Conservation (phyloP, 2,329 filamentous ascomycete genomes). For the Cercospora nicotianae region DNA sequence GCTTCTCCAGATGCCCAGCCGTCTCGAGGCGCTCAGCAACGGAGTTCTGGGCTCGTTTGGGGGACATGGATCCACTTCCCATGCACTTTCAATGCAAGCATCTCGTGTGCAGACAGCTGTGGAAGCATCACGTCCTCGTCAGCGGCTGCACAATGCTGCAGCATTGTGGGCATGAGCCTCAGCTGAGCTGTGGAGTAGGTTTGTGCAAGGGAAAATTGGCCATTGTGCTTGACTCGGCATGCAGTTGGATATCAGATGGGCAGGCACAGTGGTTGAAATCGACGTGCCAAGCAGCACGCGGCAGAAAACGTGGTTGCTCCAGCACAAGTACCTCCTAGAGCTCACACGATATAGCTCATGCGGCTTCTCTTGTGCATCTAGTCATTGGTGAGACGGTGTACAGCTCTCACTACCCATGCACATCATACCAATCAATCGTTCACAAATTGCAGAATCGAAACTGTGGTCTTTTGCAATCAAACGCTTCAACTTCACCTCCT, state of each 20-base stretch:
- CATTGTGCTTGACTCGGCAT: constrained; percentile 1
- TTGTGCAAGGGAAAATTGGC: not conserved
- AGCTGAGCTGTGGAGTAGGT: constrained; percentile 6
- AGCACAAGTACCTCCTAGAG: not conserved
- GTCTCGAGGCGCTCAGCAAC: not conserved
- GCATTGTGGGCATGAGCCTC: not conserved
- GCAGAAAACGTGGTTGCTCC: not conserved
- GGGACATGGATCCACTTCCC: not conserved
- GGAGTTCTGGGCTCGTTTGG: not conserved
- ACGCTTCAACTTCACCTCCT: not conserved
- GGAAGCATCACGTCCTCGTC: constrained; percentile 14
- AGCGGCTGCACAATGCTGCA: constrained; percentile 8
- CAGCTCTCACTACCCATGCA: not conserved
- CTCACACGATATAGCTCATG: not conserved
- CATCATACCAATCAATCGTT: constrained; percentile 1
- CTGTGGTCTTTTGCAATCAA: constrained; percentile 1
- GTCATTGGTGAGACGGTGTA: not conserved
- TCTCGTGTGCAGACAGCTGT: constrained; percentile 8
- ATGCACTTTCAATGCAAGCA: constrained; percentile 2
- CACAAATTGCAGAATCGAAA: constrained; percentile 1
- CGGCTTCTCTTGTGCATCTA: not conserved
- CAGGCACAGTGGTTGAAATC: not conserved
- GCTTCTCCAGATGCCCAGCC: constrained; percentile 1
- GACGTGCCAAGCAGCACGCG: not conserved
- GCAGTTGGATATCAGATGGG: not conserved